A percentile compares a stretch with the other conserved stretches of the same genome.
Conservation (phyloP, 306 rosid species). For the Corylus heterophylla region DNA sequence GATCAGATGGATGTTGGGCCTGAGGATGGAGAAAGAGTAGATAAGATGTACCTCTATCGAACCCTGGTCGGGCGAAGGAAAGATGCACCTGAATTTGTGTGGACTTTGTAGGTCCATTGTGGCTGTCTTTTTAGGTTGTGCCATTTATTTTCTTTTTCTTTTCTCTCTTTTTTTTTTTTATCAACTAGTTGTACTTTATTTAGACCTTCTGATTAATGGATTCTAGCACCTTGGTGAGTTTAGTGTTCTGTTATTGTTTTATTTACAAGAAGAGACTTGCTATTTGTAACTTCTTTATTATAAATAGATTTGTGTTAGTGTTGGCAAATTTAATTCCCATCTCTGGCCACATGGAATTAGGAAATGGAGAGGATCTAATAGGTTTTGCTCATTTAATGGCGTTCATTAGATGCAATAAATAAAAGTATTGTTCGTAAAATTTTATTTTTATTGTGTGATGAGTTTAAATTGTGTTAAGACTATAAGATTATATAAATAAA, state of each 20-base stretch:
- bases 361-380: no score
- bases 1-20: slow-evolving; percentile 41
- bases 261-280: neutral
- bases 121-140: slow-evolving; percentile 9
- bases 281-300: slow-evolving; percentile 30
- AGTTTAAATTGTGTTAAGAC: no score
- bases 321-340: neutral
- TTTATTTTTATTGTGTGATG: no score
- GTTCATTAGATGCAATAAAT: no score
- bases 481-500: no score
- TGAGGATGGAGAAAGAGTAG: slow-evolving; percentile 62
- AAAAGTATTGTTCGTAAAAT: no score
- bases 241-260: slow-evolving; percentile 29
- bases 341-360: no score
- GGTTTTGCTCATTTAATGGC: no score
- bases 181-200: slow-evolving; percentile 50
- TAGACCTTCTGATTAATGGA: slow-evolving; percentile 51
- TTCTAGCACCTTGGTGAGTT: slow-evolving; percentile 33
- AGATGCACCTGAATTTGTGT: slow-evolving; percentile 86
- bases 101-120: slow-evolving; percentile 67
- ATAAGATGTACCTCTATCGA: slow-evolving; percentile 87
- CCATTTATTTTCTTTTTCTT: slow-evolving; percentile 18
- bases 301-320: slow-evolving; percentile 14
- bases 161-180: neutral
- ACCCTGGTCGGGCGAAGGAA: slow-evolving; percentile 70